phyloP scores from a whole-genome alignment of 768 basidiomycete species.

The Tephrocybe sp. region DNA sequence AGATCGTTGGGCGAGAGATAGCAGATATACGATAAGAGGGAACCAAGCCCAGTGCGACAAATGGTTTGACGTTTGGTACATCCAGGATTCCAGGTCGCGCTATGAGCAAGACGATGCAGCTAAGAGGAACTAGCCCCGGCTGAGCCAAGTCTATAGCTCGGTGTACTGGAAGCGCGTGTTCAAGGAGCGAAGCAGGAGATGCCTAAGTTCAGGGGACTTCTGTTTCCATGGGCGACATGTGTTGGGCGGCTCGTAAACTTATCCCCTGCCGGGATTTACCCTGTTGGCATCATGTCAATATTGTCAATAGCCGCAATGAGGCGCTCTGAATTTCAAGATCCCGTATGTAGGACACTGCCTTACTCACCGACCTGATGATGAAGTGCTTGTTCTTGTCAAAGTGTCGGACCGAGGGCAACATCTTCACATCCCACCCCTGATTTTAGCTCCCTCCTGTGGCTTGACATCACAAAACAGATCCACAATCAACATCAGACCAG shows the following conservation, averaged over 20 bases:
- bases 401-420: conserved; percentile 2
- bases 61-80: conserved; percentile 5
- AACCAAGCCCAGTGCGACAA: conserved; percentile 10
- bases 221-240: conserved; percentile 18
- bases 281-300: conserved; percentile 13
- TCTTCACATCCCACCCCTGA: conserved; percentile 2
- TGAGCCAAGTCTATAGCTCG: conserved; percentile 5
- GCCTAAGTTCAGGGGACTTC: conserved; percentile 9
- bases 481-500: conserved; percentile 6
- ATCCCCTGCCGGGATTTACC: conserved; percentile 10
- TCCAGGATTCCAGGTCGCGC: conserved; percentile 3
- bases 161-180: background rate
- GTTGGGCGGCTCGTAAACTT: conserved; percentile 10
- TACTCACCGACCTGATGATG: conserved; percentile 2
- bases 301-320: conserved; percentile 8
- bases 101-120: background rate
- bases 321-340: conserved; percentile 2
- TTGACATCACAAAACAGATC: background rate
- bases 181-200: conserved; percentile 3
- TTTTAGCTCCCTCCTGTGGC: conserved; percentile 6
- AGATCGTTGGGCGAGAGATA: conserved; percentile 9
- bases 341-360: background rate
- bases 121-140: background rate
- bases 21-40: conserved; percentile 4
- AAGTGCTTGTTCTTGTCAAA: background rate